Evolutionary conservation across 164 flowering plant species (phyloP), one percentile per base, ranked within the genome.

Genomic region (Hamamelis virginiana): DNA sequence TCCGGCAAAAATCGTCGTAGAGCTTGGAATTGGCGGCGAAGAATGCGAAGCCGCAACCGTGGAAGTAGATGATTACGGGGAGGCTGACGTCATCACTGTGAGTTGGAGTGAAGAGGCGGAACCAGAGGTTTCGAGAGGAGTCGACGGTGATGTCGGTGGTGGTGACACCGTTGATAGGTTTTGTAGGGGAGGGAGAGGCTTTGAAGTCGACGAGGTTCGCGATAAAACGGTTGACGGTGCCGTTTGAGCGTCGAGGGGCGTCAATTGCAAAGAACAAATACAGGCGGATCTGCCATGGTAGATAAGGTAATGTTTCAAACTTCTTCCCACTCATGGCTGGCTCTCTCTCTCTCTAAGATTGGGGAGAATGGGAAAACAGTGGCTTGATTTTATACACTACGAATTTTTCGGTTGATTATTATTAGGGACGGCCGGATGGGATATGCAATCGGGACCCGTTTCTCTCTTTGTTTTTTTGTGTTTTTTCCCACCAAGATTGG

Each of bases 51-150:
- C 62, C 62, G 14, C 62, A n/a, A 0, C 43, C 62, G 43, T 27
- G 43, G 62, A 58, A 58, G 62, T 25, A 58, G 18, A 58, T 41
- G 18, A 58, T 26, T 41, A 27, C 10, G 18, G 62, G 62, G 41
- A 33, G 41, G 6, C 4, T 33, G 41, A 33, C 6, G 41, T 33
- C 4, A 33, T 33, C 41, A 2, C 41, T 6, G 41, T 6, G n/a
- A n/a, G n/a, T n/a, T n/a, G 74, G 67, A 13, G 22, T 45, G 53
- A 56, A 74, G 44, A 68, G 38, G 8, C 72, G 69, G 47, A 69
- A 69, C 64, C 61, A 63, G 22, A 74, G 48, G 53, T 51, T 23
- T 9, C 66, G 71, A 5, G 62, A n/a, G 56, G 59, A 56, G 53
- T 69, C 66, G 52, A 69, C 64, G 18, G 52, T 22, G 65, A 69